Conservation (phyloP, 805 yeast genomes). For the Saccharomycopsis schoenii region DNA sequence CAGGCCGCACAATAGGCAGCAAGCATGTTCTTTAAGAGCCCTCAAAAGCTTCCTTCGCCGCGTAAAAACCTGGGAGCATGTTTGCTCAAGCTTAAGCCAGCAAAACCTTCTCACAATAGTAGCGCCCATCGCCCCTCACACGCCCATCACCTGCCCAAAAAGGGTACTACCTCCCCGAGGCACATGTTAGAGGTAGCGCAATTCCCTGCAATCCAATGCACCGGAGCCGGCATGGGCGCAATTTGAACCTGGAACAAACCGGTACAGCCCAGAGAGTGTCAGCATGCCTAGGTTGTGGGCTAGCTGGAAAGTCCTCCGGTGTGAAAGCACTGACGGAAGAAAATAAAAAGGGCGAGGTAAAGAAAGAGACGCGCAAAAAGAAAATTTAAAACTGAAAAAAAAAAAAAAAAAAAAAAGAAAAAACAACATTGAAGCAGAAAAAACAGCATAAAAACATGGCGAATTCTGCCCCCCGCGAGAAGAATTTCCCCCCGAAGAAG, state of each 20-base stretch:
- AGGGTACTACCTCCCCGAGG: no score
- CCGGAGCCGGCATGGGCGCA: neutral
- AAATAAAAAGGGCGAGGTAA: no score
- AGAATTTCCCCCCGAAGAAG: neutral
- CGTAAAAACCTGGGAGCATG: no score
- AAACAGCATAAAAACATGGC: neutral
- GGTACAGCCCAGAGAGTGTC: neutral
- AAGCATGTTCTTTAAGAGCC: no score
- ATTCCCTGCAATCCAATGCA: neutral
- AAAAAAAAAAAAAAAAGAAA: neutral
- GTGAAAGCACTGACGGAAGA: neutral
- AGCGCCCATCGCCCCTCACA: no score
- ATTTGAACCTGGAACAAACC: neutral
- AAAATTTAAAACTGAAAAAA: neutral
- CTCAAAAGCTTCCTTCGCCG: no score
- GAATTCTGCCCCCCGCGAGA: neutral
- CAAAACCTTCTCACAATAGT: no score
- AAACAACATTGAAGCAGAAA: no score
- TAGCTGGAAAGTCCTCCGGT: neutral
- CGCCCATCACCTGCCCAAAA: no score
- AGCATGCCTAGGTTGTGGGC: neutral
- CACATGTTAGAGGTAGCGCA: neutral
- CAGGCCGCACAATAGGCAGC: no score
- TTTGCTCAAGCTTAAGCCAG: no score
- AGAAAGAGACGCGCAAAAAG: neutral